Conservation (phyloP, 2,329 filamentous ascomycete genomes). For the Pseudocercospora musae region DNA sequence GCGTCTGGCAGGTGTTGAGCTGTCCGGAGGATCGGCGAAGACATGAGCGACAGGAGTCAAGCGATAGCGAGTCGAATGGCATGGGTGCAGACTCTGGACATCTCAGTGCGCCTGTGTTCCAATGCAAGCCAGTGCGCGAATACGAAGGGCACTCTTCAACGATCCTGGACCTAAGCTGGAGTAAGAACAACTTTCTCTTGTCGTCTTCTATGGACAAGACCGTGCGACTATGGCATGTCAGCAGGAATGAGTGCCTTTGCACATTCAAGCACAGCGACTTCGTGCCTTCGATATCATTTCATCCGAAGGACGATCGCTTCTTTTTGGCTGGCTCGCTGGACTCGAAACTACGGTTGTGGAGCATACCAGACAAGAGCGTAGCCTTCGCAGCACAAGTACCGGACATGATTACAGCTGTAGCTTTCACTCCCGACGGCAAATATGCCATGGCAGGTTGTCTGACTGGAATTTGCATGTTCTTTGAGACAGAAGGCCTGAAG, state of each 20-base stretch:
- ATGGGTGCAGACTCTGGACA: constrained; percentile 50
- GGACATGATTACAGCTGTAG: constrained; percentile 90
- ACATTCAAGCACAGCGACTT: constrained; percentile 94
- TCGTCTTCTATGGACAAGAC: constrained; percentile 99
- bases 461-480: constrained; percentile 82
- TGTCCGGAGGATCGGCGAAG: constrained; percentile 73
- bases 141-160: constrained; percentile 82
- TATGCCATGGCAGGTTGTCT: constrained; percentile 84
- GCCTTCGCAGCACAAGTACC: constrained; percentile 73
- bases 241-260: constrained; percentile 78
- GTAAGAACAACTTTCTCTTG: constrained; percentile 95
- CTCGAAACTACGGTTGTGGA: constrained; percentile 85
- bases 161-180: constrained; percentile 91
- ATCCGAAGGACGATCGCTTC: constrained; percentile 92
- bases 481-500: constrained; percentile 87
- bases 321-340: constrained; percentile 93
- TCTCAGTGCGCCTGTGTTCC: constrained; percentile 87
- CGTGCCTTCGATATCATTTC: constrained; percentile 90
- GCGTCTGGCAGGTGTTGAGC: constrained; percentile 85
- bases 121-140: constrained; percentile 70
- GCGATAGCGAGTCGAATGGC: constrained; percentile 44
- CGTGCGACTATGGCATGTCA: constrained; percentile 89
- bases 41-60: constrained; percentile 68
- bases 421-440: constrained; percentile 89
- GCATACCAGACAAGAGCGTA: constrained; percentile 92